Base-by-base conservation (phyloP, 495 filamentous ascomycete species). In the Xylaria curta region DNA sequence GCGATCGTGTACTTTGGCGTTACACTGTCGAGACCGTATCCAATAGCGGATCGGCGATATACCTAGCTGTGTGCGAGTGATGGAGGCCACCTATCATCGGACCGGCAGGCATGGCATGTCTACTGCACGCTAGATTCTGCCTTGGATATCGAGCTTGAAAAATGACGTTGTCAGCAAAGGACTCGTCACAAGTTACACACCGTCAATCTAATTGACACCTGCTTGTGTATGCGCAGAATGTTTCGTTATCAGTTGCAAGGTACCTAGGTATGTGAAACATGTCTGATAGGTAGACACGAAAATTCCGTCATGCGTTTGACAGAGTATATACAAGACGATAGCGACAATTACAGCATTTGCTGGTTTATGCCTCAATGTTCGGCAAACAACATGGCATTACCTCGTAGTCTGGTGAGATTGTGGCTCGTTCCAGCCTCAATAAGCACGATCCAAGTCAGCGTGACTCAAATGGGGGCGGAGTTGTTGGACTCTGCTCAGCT, bases 361-460 rank as follows among this genome's bases (percentile, higher is more conserved):
- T 58, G 19, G 26, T 58, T 58, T 33, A 4, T 13, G 1, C 17
- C 2, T 58, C 15, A 58, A 58, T 58, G 26, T 58, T 58, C 28
- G 6, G 31, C 10, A 53, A 24, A 53, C 21, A 10, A 9, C 13
- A 24, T 53, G 6, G 2, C 26, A 12, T 12, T 53, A 38, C 19
- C 12, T 2, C 12, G 49, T 24, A 9, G 7, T 26, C 26, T 65
- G 58, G 31, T 38, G 9, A 42, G n/a, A 24, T 40, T 36, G 36
- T 36, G 59, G 7, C 33, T 40, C 59, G 19, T 28, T 17, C 38
- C 58, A 38, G 21, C 36, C 3, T 9, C 17, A 10, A 59, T 58
- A 58, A 58, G 66, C 51, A 56, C 66, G 42, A 68, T 60, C 51
- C 53, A 59, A 24, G 40, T 33, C 66, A 60, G 38, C 53, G 49